These are phyloP conservation scores for Cercospora nicotianae DNA, from an alignment of 2,329 filamentous ascomycete species.

Conservation along the genomic window DNA sequence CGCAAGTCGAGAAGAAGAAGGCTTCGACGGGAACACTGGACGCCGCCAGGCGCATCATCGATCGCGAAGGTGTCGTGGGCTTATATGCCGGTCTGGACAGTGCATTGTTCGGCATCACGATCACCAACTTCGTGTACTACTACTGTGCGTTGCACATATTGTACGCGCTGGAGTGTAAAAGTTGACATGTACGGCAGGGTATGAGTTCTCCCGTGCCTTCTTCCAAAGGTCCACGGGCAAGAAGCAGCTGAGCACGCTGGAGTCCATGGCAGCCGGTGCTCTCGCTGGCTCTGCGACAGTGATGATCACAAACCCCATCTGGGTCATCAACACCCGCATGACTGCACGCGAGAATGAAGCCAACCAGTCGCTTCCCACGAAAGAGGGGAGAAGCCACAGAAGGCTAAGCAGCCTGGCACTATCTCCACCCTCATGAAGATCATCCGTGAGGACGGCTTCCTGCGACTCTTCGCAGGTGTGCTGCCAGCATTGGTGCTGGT, in stretches of 20 bases:
- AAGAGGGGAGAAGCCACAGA: constrained; percentile 44
- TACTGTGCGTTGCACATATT: constrained; percentile 63
- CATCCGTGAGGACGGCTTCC: constrained; percentile 77
- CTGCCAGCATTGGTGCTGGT: constrained; percentile 90
- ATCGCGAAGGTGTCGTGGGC: constrained; percentile 83
- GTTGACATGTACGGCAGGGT: constrained; percentile 54
- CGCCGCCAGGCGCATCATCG: constrained; percentile 81
- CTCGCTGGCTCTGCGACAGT: constrained; percentile 93
- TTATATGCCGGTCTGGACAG: constrained; percentile 92
- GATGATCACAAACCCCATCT: constrained; percentile 96
- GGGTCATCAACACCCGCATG: constrained; percentile 98
- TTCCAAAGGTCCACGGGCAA: constrained; percentile 77
- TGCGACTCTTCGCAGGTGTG: constrained; percentile 86
- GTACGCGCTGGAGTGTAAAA: background rate
- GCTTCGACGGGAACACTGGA: constrained; percentile 81
- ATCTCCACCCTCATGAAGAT: constrained; percentile 78
- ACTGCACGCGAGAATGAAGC: constrained; percentile 75
- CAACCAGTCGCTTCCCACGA: constrained; percentile 39
- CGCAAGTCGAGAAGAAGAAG: constrained; percentile 95
- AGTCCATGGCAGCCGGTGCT: constrained; percentile 93
- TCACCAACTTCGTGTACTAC: constrained; percentile 99
- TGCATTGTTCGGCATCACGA: constrained; percentile 93
- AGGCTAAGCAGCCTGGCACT: constrained; percentile 66
- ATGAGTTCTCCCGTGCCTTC: constrained; percentile 89
- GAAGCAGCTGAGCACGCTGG: constrained; percentile 81